Evolutionary conservation across 257 asterid species (phyloP).

Genomic region (Asclepias syriaca): DNA sequence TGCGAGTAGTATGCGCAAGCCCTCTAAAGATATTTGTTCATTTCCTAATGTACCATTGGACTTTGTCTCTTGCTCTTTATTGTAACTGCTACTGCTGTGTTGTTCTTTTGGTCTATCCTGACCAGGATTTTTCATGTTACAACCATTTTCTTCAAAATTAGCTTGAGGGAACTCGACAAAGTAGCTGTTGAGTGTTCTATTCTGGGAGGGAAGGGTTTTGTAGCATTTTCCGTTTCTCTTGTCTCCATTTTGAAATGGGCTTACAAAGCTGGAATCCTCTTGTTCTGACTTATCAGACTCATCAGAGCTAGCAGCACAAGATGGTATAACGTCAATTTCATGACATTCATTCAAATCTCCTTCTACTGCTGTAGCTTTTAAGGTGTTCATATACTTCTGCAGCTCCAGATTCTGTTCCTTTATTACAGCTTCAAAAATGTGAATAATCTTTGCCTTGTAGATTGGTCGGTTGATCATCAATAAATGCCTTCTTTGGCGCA

Average conservation of each 20-base stretch:
- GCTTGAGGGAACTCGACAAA: conserved; percentile 24
- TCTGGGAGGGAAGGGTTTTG: conserved; percentile 17
- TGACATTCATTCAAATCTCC: conserved; percentile 42
- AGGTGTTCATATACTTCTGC: conserved; percentile 22
- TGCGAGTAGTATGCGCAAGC: conserved; percentile 70
- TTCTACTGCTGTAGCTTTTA: conserved; percentile 23
- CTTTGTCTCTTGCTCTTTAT: conserved; percentile 22
- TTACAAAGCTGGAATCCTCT: conserved; percentile 23
- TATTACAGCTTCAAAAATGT: conserved; percentile 53
- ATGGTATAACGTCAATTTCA: conserved; percentile 51
- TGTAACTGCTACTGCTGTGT: conserved; percentile 1
- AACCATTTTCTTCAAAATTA: conserved; percentile 25
- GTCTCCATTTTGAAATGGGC: conserved; percentile 11
- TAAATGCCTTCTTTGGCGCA: conserved; percentile 59
- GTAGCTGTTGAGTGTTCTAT: conserved; percentile 12
- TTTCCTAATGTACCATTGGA: conserved; percentile 22
- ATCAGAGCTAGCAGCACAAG: conserved; percentile 49
- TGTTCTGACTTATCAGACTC: conserved; percentile 57
- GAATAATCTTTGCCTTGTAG: conserved; percentile 67
- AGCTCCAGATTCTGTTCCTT: conserved; percentile 33
- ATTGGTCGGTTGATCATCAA: conserved; percentile 72
- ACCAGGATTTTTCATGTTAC: conserved; percentile 16
- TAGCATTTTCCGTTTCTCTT: conserved; percentile 19
- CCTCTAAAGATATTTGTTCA: conserved; percentile 48
- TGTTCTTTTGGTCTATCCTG: conserved; percentile 20